Conservation (phyloP, 305 asterid genomes). For the Coffea humblotiana region DNA sequence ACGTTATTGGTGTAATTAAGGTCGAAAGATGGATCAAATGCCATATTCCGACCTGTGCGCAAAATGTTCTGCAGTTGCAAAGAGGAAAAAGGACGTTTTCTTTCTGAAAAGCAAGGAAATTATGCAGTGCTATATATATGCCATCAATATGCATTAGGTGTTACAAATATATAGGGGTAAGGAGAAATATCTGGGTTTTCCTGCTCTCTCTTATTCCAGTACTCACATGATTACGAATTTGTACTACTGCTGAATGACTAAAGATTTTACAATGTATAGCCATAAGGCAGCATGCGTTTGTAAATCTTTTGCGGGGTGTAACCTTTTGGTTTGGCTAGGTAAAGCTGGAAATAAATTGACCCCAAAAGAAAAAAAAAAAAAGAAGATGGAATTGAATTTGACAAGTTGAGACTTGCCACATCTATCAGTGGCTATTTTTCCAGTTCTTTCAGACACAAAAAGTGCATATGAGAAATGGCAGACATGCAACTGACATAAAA, state of each 20-base stretch:
- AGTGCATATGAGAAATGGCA: not conserved
- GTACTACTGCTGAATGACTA: not conserved
- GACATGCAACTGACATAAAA: not conserved
- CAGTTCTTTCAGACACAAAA: not conserved
- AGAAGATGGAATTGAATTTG: not conserved
- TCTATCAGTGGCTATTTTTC: conserved; percentile 9
- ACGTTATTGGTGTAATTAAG: too few relatives aligned
- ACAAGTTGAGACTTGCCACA: not conserved
- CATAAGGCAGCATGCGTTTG: not conserved
- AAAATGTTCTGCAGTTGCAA: too few relatives aligned
- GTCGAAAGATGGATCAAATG: too few relatives aligned
- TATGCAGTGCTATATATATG: not conserved
- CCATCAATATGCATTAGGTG: not conserved
- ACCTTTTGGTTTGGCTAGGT: not conserved
- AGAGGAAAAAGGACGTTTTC: too few relatives aligned
- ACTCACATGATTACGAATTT: too few relatives aligned
- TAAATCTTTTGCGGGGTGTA: not conserved
- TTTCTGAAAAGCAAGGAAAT: too few relatives aligned
- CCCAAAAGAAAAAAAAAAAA: too few relatives aligned
- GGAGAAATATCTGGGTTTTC: not conserved
- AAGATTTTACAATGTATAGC: not conserved
- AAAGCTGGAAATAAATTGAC: not conserved
- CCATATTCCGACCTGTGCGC: too few relatives aligned
- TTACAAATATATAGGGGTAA: too few relatives aligned
- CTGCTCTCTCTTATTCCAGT: not conserved